Percentiles rank a stretch among this genome's conserved stretches.
These are phyloP conservation scores for Lithospermum erythrorhizon DNA, from an alignment of 257 asterid species.

Conservation along the genomic window DNA sequence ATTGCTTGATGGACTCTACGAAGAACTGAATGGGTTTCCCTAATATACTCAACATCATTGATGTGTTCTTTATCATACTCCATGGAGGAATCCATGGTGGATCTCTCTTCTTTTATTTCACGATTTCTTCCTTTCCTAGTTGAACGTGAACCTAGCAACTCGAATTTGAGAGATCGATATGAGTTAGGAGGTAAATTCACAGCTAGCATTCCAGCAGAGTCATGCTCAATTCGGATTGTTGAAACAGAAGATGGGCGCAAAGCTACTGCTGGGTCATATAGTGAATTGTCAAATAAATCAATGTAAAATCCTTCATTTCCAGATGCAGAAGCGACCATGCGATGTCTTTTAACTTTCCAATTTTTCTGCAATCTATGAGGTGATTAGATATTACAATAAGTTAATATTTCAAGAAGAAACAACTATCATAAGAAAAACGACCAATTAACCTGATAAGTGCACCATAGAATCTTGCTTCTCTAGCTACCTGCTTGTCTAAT, in stretches of 20 bases:
- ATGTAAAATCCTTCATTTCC: slow-evolving; percentile 93
- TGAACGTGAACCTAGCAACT: slow-evolving; percentile 55
- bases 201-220: slow-evolving; percentile 89
- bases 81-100: slow-evolving; percentile 25
- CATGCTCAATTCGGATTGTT: slow-evolving; percentile 78
- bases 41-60: slow-evolving; percentile 59
- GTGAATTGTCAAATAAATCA: slow-evolving; percentile 82
- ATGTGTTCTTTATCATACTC: slow-evolving; percentile 33
- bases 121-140: slow-evolving; percentile 23
- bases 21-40: slow-evolving; percentile 51
- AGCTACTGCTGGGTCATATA: slow-evolving; percentile 51
- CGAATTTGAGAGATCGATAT: slow-evolving; percentile 71
- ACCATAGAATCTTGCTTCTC: slow-evolving; percentile 97
- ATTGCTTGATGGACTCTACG: slow-evolving; percentile 78
- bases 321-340: slow-evolving; percentile 84
- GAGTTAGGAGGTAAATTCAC: slow-evolving; percentile 70
- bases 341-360: slow-evolving; percentile 90
- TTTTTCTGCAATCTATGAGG: slow-evolving; percentile 81
- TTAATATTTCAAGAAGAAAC: background rate
- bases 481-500: slow-evolving; percentile 66
- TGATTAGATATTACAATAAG: slow-evolving; percentile 15
- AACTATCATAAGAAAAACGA: background rate
- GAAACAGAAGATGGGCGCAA: slow-evolving; percentile 79
- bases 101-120: slow-evolving; percentile 14
- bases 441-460: slow-evolving; percentile 76